phyloP scores from a whole-genome alignment of 1,284 basidiomycete species.

The Takashimella koratensis region DNA sequence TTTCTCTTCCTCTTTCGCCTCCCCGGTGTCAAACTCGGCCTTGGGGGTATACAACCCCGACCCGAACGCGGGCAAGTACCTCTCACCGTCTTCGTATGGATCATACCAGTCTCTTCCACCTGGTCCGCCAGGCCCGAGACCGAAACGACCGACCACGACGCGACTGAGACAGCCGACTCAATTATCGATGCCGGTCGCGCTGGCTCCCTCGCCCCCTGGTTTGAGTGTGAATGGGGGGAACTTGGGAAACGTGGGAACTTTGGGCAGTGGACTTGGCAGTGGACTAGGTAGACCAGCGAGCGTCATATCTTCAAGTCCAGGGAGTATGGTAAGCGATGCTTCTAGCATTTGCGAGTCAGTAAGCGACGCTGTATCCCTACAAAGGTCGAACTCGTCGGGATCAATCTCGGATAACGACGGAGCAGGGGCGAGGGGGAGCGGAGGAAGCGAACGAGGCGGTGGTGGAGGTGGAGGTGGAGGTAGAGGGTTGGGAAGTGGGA shows the following conservation, averaged over 20 bases:
- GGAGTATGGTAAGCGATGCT: not conserved
- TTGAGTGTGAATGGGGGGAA: no score
- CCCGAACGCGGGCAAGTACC: not conserved
- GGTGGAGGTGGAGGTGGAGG: not conserved
- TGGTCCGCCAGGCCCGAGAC: not conserved
- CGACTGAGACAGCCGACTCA: constrained; percentile 8
- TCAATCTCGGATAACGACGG: no score
- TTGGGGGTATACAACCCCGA: constrained; percentile 1
- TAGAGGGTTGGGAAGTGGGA: not conserved
- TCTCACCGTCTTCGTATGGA: not conserved
- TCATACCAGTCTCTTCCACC: constrained; percentile 3
- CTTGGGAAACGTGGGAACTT: no score
- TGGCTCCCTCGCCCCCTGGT: not conserved
- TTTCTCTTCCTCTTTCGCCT: not conserved
- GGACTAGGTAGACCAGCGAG: not conserved
- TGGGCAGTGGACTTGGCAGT: not conserved
- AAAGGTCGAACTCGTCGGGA: not conserved
- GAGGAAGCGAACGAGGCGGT: not conserved
- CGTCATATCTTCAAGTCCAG: not conserved
- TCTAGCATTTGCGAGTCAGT: not conserved
- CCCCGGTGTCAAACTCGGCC: not conserved
- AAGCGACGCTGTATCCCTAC: not conserved
- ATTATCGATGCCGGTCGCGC: constrained; percentile 9
- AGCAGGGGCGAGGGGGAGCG: not conserved
- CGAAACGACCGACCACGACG: constrained; percentile 6